Evolutionary conservation across 257 asterid species (phyloP).

Genomic region (Ballota nigra): DNA sequence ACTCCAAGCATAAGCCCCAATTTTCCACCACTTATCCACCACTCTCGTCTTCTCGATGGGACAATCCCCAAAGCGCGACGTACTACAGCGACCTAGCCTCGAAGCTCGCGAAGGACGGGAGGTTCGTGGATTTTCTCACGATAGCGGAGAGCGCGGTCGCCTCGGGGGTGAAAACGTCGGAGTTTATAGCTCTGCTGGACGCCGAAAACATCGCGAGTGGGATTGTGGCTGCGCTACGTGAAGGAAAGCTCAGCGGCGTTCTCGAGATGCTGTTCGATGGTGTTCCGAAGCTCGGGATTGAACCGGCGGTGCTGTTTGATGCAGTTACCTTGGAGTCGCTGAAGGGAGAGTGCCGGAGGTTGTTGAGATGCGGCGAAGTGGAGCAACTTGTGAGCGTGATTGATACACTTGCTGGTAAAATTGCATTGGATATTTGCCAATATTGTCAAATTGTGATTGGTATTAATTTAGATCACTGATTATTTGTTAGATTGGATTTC

Average conservation of each 20-base stretch:
- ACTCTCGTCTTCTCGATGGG: constrained; percentile 43
- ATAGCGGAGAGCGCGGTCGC: constrained; percentile 57
- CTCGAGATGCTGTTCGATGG: constrained; percentile 42
- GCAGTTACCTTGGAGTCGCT: constrained; percentile 45
- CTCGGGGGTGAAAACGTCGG: constrained; percentile 53
- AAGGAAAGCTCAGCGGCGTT: constrained; percentile 36
- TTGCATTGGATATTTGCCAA: not conserved
- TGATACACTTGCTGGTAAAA: constrained; percentile 62
- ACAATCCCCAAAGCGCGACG: constrained; percentile 38
- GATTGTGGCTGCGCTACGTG: constrained; percentile 41
- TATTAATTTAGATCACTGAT: not conserved
- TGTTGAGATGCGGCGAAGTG: constrained; percentile 43
- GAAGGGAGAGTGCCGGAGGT: constrained; percentile 48
- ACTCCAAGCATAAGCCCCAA: constrained; percentile 31
- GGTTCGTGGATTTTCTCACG: constrained; percentile 67
- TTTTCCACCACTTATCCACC: constrained; percentile 40
- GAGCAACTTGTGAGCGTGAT: constrained; percentile 54
- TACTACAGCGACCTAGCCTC: constrained; percentile 73
- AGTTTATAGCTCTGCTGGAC: constrained; percentile 40
- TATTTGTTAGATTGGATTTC: not conserved
- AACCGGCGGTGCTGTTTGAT: constrained; percentile 51
- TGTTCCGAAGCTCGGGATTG: constrained; percentile 52
- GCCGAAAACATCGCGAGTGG: constrained; percentile 50
- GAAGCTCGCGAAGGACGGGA: constrained; percentile 70
- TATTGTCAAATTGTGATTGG: not conserved